phyloP scores from a whole-genome alignment of 2,329 filamentous ascomycete genomes.

The Epichloe amarillans region DNA sequence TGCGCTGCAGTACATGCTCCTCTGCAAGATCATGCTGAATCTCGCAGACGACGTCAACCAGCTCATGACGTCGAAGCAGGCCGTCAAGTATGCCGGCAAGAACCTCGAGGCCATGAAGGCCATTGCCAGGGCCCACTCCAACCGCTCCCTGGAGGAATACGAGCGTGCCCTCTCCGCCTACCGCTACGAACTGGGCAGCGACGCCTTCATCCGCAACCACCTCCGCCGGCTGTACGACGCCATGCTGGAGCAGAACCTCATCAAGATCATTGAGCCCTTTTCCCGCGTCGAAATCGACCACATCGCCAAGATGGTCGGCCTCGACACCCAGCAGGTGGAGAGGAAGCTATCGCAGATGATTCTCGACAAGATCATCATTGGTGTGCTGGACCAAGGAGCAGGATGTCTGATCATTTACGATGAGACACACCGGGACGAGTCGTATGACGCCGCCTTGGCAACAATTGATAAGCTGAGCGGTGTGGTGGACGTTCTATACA shows the following conservation, averaged over 20 bases:
- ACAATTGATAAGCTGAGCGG: slow-evolving; percentile 96
- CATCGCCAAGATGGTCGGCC: slow-evolving; percentile 92
- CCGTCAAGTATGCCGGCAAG: slow-evolving; percentile 88
- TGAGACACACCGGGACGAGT: slow-evolving; percentile 83
- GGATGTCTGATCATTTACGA: slow-evolving; percentile 96
- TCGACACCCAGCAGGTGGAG: slow-evolving; percentile 94
- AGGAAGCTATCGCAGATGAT: slow-evolving; percentile 99
- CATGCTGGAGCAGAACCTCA: slow-evolving; percentile 98
- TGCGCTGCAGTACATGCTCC: slow-evolving; percentile 95
- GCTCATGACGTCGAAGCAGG: slow-evolving; percentile 91
- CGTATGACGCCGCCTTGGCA: slow-evolving; percentile 84
- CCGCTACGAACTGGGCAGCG: slow-evolving; percentile 84
- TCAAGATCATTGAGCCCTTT: slow-evolving; percentile 99
- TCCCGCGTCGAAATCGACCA: slow-evolving; percentile 93
- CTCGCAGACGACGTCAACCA: slow-evolving; percentile 90
- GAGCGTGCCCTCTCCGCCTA: slow-evolving; percentile 84
- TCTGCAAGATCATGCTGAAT: slow-evolving; percentile 99
- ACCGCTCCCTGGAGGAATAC: slow-evolving; percentile 93
- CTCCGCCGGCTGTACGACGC: slow-evolving; percentile 91
- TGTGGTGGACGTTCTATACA: slow-evolving; percentile 94
- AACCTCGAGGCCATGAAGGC: slow-evolving; percentile 99
- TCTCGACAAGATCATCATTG: slow-evolving; percentile 95
- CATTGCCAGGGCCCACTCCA: slow-evolving; percentile 86
- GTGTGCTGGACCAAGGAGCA: slow-evolving; percentile 93
- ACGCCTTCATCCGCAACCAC: slow-evolving; percentile 94